Base-by-base conservation (phyloP, 2,329 filamentous ascomycete genomes). In the Trichoderma lentiforme region DNA sequence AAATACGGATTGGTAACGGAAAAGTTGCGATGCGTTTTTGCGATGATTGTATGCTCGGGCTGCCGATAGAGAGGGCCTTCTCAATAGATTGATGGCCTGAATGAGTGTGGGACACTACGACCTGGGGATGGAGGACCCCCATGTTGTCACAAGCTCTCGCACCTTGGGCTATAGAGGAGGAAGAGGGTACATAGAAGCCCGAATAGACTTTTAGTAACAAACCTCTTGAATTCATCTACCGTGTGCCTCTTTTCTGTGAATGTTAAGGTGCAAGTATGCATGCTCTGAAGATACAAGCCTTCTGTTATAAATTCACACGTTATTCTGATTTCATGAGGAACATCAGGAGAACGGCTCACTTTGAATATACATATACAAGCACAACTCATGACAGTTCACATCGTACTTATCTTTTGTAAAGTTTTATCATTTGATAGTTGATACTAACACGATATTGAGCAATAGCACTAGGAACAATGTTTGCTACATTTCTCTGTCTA, bases 11-110 rank as follows among this genome's bases (percentile, higher is more conserved):
- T 65, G 74, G 75, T 72, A 74, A 76, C 79, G 78, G 77, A 79
- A 79, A 80, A 78, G 79, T 79, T 76, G 75, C 75, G 78, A 77
- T 79, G 79, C 76, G 77, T 80, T 79, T 75, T 80, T 79, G 77
- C 78, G 79, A 80, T 80, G 76, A 77, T 76, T 78, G 79, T 77
- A 78, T 79, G 76, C 75, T 74, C 73, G 77, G 77, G 78, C 75
- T 79, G 74, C 76, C 76, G 74, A 78, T 80, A 79, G 77, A 78
- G 63, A 76, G 74, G 77, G 78, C 79, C 73, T 76, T 75, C 74
- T 78, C 74, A 77, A 80, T 78, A 80, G 70, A 72, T 43, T 70
- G 61, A 65, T 61, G 71, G 69, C 63, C 64, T 64, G 51, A 43
- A 73, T 73, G 73, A 74, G 73, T 73, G 74, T 73, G 75, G 76